A percentile compares a stretch with the other conserved stretches of the same genome.
Evolutionary conservation across 75 land plant genomes (phyloP).

Genomic region (Picea sitchensis): DNA sequence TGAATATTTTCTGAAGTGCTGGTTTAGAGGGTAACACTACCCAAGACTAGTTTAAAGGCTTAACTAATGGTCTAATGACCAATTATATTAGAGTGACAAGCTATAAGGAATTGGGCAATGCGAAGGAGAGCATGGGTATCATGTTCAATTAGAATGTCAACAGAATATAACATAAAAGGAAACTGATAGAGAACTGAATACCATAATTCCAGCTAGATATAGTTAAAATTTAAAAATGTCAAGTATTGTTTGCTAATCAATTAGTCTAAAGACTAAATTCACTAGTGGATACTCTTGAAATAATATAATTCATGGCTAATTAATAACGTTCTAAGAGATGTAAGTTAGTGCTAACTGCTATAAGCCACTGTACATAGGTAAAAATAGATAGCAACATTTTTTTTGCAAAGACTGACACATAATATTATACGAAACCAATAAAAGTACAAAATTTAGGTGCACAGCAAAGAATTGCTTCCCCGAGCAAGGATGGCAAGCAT

Average conservation of each 20-base stretch:
- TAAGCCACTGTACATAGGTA: background rate
- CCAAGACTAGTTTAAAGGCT: background rate
- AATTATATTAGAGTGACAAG: background rate
- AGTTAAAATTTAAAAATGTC: no score
- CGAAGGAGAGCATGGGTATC: background rate
- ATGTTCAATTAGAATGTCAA: background rate
- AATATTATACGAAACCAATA: no score
- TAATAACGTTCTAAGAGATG: no score
- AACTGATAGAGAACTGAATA: background rate
- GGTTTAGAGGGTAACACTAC: background rate
- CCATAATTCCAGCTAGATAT: background rate
- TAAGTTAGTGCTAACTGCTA: background rate
- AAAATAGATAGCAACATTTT: background rate
- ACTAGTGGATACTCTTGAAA: background rate
- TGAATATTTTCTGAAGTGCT: no score
- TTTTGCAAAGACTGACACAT: no score
- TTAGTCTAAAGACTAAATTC: background rate
- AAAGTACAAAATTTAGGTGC: no score
- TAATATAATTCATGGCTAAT: background rate
- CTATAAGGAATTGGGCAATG: background rate
- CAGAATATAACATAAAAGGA: background rate
- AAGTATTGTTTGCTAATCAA: background rate
- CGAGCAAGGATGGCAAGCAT: no score
- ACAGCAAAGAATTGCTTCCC: no score
- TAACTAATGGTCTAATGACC: background rate